Conservation (phyloP, 2,329 filamentous ascomycete genomes). For the Pseudocercospora macadamiae region DNA sequence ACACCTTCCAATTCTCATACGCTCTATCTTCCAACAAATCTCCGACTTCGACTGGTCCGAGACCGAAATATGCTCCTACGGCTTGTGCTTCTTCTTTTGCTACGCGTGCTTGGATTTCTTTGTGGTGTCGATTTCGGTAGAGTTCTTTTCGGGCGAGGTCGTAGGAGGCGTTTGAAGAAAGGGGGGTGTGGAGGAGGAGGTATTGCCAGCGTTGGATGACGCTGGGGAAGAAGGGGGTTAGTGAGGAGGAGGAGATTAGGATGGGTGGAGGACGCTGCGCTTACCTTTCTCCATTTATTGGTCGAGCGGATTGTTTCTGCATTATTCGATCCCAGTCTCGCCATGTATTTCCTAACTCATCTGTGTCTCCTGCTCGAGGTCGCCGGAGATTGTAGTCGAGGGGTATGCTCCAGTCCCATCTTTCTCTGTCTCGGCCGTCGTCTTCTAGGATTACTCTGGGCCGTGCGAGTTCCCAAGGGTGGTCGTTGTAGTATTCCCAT, state of each 20-base stretch:
- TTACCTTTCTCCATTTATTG: constrained; percentile 65
- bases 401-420: constrained; percentile 73
- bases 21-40: constrained; percentile 79
- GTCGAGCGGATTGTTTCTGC: constrained; percentile 73
- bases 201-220: constrained; percentile 90
- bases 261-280: constrained; percentile 10
- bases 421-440: constrained; percentile 78
- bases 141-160: constrained; percentile 87
- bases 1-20: constrained; percentile 83
- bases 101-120: constrained; percentile 81
- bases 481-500: constrained; percentile 82
- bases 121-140: constrained; percentile 77
- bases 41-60: constrained; percentile 71
- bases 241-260: background rate
- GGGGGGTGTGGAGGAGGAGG: constrained; percentile 63
- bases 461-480: constrained; percentile 94
- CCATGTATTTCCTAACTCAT: constrained; percentile 51
- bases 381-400: constrained; percentile 30
- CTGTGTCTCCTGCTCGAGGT: constrained; percentile 20
- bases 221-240: constrained; percentile 55
- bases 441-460: constrained; percentile 83
- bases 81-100: constrained; percentile 84
- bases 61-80: constrained; percentile 87
- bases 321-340: constrained; percentile 37
- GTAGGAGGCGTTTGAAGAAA: constrained; percentile 67